Evolutionary conservation across 495 filamentous ascomycete genomes (phyloP).

Genomic region (Tuber borchii): DNA sequence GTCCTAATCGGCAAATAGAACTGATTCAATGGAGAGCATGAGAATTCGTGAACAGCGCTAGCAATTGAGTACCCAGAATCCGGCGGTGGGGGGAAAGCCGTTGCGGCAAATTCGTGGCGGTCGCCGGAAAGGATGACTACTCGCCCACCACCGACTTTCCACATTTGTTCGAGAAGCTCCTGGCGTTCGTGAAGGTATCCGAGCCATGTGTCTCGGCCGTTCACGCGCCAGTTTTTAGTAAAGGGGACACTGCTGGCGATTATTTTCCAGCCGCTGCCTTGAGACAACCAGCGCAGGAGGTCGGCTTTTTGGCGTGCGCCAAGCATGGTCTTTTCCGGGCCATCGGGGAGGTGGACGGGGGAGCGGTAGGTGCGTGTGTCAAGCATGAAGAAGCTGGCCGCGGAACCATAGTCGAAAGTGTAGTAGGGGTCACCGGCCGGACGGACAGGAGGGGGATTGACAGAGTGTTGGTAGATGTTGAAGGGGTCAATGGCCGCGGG

Average conservation of each 20-base stretch:
- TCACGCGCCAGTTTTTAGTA: slow-evolving; percentile 91
- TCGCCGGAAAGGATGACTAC: slow-evolving; percentile 85
- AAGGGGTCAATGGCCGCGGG: slow-evolving; percentile 75
- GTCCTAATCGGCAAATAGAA: slow-evolving; percentile 85
- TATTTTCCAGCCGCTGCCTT: slow-evolving; percentile 65
- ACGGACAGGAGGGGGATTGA: slow-evolving; percentile 65
- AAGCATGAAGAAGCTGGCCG: slow-evolving; percentile 87
- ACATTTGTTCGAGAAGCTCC: slow-evolving; percentile 79
- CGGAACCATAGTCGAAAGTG: slow-evolving; percentile 70
- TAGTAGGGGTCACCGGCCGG: slow-evolving; percentile 66
- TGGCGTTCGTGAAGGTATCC: slow-evolving; percentile 75
- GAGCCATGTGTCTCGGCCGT: slow-evolving; percentile 78
- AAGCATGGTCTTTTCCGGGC: slow-evolving; percentile 72
- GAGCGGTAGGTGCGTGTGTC: slow-evolving; percentile 84
- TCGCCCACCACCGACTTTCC: slow-evolving; percentile 65
- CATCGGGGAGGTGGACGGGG: slow-evolving; percentile 51
- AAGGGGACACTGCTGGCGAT: slow-evolving; percentile 82
- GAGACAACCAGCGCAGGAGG: slow-evolving; percentile 65
- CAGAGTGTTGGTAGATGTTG: slow-evolving; percentile 71
- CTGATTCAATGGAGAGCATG: slow-evolving; percentile 79
- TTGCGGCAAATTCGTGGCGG: slow-evolving; percentile 90
- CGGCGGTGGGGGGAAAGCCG: slow-evolving; percentile 46
- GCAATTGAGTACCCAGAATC: slow-evolving; percentile 40
- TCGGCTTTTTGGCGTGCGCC: slow-evolving; percentile 70
- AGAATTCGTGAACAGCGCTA: slow-evolving; percentile 73